These are phyloP conservation scores for Tulasnella sp. DNA, from an alignment of 768 basidiomycete species.

Conservation along the genomic window DNA sequence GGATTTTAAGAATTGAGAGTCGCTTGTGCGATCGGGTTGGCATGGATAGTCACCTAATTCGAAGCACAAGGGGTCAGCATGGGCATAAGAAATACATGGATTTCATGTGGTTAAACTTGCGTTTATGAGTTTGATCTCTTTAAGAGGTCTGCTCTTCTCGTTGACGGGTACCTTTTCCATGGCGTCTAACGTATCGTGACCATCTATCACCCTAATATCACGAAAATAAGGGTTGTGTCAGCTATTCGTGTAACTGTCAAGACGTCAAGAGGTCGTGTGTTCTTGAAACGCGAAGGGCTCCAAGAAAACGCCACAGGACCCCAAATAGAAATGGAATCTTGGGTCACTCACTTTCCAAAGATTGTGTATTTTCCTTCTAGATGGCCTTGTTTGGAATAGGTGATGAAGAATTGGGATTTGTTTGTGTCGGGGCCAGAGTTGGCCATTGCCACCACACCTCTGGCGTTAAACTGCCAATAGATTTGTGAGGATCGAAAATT, in stretches of 20 bases:
- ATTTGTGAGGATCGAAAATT: not conserved
- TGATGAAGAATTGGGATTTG: conserved; percentile 57
- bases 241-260: not conserved
- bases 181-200: conserved; percentile 82
- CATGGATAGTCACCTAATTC: conserved; percentile 53
- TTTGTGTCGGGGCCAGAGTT: conserved; percentile 91
- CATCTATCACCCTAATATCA: conserved; percentile 68
- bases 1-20: too few relatives aligned
- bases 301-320: not conserved
- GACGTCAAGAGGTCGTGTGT: not conserved
- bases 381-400: conserved; percentile 86
- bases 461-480: conserved; percentile 69
- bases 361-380: conserved; percentile 87
- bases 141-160: conserved; percentile 75
- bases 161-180: conserved; percentile 89
- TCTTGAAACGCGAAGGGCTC: conserved; percentile 6
- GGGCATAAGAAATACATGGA: not conserved
- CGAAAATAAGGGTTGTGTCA: not conserved
- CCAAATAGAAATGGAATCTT: too few relatives aligned
- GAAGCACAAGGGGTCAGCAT: not conserved
- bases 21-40: conserved; percentile 92
- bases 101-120: conserved; percentile 34
- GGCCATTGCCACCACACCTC: conserved; percentile 96
- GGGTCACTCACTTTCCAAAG: conserved; percentile 50
- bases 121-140: conserved; percentile 68